Percentiles rank a stretch among this genome's conserved stretches.
These are phyloP conservation scores for Tephrocybe rancida DNA, from an alignment of 768 basidiomycete genomes.

Conservation along the genomic window DNA sequence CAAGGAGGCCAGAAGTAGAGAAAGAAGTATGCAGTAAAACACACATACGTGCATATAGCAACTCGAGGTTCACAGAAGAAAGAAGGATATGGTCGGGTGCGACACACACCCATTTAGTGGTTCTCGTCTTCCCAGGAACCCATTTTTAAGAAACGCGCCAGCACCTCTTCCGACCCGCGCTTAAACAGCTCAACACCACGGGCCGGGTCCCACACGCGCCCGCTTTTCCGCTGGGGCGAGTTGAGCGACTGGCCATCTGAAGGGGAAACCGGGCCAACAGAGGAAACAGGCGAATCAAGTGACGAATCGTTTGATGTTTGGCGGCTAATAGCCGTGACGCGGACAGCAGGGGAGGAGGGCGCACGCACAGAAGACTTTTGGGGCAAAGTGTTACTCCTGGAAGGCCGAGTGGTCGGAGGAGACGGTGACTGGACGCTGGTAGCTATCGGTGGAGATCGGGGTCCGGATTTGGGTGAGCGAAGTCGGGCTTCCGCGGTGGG, in stretches of 20 bases:
- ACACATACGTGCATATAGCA: background rate
- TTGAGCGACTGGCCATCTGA: constrained; percentile 38
- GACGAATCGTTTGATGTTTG: constrained; percentile 54
- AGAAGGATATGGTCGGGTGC: background rate
- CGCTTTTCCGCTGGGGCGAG: constrained; percentile 44
- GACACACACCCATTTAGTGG: background rate
- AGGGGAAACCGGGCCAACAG: constrained; percentile 54
- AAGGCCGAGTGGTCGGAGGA: constrained; percentile 24
- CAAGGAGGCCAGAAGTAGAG: background rate
- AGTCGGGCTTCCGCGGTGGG: constrained; percentile 15
- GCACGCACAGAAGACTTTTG: constrained; percentile 16
- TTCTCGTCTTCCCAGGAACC: constrained; percentile 68
- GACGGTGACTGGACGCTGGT: constrained; percentile 11
- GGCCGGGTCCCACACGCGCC: constrained; percentile 84
- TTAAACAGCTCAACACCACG: constrained; percentile 87
- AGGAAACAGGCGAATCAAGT: constrained; percentile 55
- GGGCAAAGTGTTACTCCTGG: constrained; percentile 19
- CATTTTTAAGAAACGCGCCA: constrained; percentile 81
- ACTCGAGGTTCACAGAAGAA: background rate
- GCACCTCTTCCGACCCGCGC: constrained; percentile 83
- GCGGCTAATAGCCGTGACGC: constrained; percentile 28
- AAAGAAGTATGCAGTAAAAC: background rate
- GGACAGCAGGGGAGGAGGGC: constrained; percentile 7
- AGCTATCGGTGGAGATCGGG: constrained; percentile 19
- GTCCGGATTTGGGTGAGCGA: constrained; percentile 1